Evolutionary conservation across 768 basidiomycete genomes (phyloP), one percentile per base, ranked within the genome.

Genomic region (Mycena filopes): DNA sequence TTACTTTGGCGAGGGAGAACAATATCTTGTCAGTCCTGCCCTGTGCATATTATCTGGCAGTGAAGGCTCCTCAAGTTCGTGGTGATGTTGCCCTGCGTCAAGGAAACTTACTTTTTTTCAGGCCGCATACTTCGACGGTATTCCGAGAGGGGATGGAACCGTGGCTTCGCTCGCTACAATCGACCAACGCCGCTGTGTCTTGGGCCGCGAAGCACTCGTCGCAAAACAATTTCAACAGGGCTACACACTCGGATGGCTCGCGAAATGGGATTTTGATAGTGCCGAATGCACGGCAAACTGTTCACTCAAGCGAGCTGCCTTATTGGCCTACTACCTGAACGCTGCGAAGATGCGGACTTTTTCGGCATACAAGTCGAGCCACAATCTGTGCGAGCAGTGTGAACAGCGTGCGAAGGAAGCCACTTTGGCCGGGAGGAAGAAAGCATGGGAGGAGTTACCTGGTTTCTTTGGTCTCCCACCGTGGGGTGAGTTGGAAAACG

Each of bases 391-490:
- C 12, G 33, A 33, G 7, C 33, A 33, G 9, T 48, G 43, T 47
- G 38, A 12, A 45, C 16, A 45, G 31, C 40, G 21, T 7, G 31
- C 43, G 1, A 5, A 26, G n/a, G n/a, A 20, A 38, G 21, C 42
- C 12, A 31, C 45, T 2, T 15, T 16, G 16, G 25, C 46, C 6
- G 66, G 66, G 1, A 46, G 66, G 5, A 11, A 10, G 16, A 63
- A 50, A 21, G 51, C 51, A 40, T 67, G 66, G 66, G 42, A 56
- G 28, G 38, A 49, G 7, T 48, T 67, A 12, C 60, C 66, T 1
- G 11, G 18, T 28, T 43, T 57, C 23, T 67, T 63, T 48, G 48
- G 28, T 15, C 55, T 67, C 28, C 55, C 60, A 2, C 33, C 55
- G 1, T 67, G 61, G 66, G 36, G 8, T 28, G 54, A 60, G 15